Conservation (phyloP, 345 rosid genomes). For the Sisymbrium altissimum region DNA sequence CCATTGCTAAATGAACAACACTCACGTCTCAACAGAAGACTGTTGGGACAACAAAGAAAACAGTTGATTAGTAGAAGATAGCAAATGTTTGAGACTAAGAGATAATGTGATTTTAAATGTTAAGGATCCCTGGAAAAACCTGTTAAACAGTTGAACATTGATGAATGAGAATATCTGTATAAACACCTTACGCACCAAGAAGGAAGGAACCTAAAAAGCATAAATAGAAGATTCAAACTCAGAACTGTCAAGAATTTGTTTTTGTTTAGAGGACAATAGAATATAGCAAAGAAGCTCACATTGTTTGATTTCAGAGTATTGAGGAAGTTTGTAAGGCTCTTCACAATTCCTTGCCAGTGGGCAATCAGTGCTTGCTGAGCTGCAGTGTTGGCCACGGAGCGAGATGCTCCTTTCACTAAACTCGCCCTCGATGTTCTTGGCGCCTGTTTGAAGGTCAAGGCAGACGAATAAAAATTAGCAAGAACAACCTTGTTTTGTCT, state of each 20-base stretch:
- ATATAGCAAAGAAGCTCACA: constrained; percentile 11
- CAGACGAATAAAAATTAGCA: neutral
- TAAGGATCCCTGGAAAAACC: neutral
- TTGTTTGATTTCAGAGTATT: neutral
- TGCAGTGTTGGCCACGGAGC: neutral
- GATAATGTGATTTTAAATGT: neutral
- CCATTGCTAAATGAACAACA: constrained; percentile 95
- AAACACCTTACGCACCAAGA: constrained; percentile 84
- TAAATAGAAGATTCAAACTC: neutral
- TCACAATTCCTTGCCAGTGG: neutral
- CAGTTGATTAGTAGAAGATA: neutral
- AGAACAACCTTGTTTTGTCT: neutral
- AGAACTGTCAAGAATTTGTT: neutral
- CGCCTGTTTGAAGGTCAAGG: neutral
- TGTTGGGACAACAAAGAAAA: neutral
- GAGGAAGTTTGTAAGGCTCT: constrained; percentile 1
- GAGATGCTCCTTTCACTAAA: constrained; percentile 6
- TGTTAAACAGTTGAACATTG: constrained; percentile 84
- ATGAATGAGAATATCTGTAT: constrained; percentile 89
- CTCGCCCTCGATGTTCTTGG: neutral
- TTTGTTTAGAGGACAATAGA: neutral
- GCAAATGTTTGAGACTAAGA: neutral
- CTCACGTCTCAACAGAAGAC: constrained; percentile 52
- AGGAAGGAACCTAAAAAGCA: constrained; percentile 64
- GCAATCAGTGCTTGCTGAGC: neutral